phyloP scores from a whole-genome alignment of 2,329 filamentous ascomycete species.

The Botryotinia calthae region DNA sequence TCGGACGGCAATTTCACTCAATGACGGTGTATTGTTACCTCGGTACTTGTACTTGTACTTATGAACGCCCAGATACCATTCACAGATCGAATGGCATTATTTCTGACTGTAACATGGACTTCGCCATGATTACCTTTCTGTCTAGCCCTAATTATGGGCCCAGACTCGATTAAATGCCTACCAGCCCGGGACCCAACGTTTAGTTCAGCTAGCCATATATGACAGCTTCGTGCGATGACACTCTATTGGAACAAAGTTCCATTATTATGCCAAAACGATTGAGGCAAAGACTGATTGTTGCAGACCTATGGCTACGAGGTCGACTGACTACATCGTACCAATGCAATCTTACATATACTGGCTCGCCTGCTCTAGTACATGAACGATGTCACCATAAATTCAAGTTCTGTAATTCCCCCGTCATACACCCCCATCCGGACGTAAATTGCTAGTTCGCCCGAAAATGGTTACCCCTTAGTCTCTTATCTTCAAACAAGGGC shows the following conservation, averaged over 20 bases:
- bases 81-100: not conserved
- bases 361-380: not conserved
- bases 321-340: not conserved
- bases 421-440: not conserved
- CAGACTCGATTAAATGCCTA: not conserved
- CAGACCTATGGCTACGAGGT: not conserved
- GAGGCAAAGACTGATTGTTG: not conserved
- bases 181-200: not conserved
- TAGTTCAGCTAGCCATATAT: not conserved
- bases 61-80: not conserved
- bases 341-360: not conserved
- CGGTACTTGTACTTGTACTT: not conserved
- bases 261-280: not conserved
- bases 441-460: not conserved
- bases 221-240: not conserved
- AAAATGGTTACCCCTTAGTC: not conserved
- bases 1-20: not conserved
- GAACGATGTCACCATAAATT: not conserved
- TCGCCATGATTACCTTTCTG: not conserved
- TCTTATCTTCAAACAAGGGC: not conserved
- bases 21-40: not conserved
- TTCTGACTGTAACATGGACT: not conserved
- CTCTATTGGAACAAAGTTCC: not conserved
- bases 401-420: not conserved
- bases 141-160: conserved; percentile 2